Evolutionary conservation across 805 yeast genomes (phyloP).

Genomic region (Lipomyces kockii): DNA sequence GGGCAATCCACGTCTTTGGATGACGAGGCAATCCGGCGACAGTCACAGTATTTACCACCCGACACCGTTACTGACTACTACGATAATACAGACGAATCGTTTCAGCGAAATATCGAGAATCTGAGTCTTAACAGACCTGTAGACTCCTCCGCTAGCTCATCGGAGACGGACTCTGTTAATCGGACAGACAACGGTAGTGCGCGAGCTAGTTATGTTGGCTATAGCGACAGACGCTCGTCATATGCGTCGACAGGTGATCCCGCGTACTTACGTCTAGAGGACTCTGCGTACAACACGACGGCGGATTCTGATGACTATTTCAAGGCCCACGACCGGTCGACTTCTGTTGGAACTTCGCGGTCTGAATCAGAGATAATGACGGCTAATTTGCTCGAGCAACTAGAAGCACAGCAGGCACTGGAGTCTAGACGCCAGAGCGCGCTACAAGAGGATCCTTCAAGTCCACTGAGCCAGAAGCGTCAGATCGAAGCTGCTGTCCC

Average conservation of each 20-base stretch:
- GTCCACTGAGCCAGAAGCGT: not conserved
- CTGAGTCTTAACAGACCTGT: slow-evolving; percentile 24
- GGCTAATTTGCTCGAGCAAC: slow-evolving; percentile 17
- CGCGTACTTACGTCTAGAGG: not conserved
- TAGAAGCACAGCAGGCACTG: slow-evolving; percentile 12
- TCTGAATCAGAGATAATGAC: slow-evolving; percentile 31
- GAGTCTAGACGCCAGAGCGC: slow-evolving; percentile 9
- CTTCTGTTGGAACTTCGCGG: slow-evolving; percentile 12
- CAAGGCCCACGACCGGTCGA: slow-evolving; percentile 18
- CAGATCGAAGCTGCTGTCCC: not conserved
- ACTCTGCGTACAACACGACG: slow-evolving; percentile 1
- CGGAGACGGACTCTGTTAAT: slow-evolving; percentile 20
- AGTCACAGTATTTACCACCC: slow-evolving; percentile 7
- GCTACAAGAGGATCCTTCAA: not conserved
- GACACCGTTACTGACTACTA: not conserved
- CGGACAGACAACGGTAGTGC: slow-evolving; percentile 6
- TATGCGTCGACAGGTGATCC: slow-evolving; percentile 8
- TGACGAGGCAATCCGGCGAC: slow-evolving; percentile 10
- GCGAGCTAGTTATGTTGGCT: not conserved
- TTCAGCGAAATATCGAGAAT: slow-evolving; percentile 17
- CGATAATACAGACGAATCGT: slow-evolving; percentile 7
- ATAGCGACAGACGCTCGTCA: slow-evolving; percentile 9
- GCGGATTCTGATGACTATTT: not conserved
- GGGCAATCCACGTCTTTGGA: slow-evolving; percentile 7
- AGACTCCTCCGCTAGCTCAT: slow-evolving; percentile 27